A percentile compares a stretch with the other conserved stretches of the same genome.
These are phyloP conservation scores for Macrophomina tecta DNA, from an alignment of 2,329 filamentous ascomycete genomes.

Conservation along the genomic window DNA sequence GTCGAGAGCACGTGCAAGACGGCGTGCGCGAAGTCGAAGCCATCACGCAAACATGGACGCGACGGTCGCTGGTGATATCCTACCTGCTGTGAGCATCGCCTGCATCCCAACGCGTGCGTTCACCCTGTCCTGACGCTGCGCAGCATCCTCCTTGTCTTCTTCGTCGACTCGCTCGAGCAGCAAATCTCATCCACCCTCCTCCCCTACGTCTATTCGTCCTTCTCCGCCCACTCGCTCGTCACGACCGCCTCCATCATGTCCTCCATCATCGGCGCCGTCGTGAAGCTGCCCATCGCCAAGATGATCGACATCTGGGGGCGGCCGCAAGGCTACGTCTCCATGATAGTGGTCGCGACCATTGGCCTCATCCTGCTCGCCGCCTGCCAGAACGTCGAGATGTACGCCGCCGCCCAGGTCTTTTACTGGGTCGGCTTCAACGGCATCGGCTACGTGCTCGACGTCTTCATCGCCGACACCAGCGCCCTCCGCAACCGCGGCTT, in stretches of 20 bases:
- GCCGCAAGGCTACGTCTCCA: conserved; percentile 65
- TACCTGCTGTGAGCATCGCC: conserved; percentile 1
- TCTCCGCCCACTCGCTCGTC: conserved; percentile 60
- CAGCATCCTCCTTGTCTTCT: conserved; percentile 53
- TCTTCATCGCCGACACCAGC: conserved; percentile 73
- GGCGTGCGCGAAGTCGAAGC: conserved; percentile 17
- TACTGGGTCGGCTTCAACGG: conserved; percentile 68
- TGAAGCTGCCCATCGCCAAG: conserved; percentile 70
- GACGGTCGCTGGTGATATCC: background rate
- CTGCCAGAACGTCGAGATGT: conserved; percentile 65
- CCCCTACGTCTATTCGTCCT: conserved; percentile 58
- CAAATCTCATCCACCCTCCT: conserved; percentile 33
- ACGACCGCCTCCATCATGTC: conserved; percentile 62
- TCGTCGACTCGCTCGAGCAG: conserved; percentile 50
- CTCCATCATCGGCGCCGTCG: conserved; percentile 63
- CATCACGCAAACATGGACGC: conserved; percentile 10
- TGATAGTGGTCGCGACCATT: conserved; percentile 57
- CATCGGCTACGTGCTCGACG: conserved; percentile 66
- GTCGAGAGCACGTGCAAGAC: background rate
- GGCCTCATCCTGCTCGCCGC: conserved; percentile 64
- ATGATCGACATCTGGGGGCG: conserved; percentile 72
- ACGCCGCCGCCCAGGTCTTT: conserved; percentile 67
- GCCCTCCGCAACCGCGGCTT: conserved; percentile 69
- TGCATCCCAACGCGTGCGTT: no score
- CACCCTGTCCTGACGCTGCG: background rate